Percentiles rank a stretch among this genome's conserved stretches.
phyloP scores from a whole-genome alignment of 306 rosid species.

The Cucurbita pepo region DNA sequence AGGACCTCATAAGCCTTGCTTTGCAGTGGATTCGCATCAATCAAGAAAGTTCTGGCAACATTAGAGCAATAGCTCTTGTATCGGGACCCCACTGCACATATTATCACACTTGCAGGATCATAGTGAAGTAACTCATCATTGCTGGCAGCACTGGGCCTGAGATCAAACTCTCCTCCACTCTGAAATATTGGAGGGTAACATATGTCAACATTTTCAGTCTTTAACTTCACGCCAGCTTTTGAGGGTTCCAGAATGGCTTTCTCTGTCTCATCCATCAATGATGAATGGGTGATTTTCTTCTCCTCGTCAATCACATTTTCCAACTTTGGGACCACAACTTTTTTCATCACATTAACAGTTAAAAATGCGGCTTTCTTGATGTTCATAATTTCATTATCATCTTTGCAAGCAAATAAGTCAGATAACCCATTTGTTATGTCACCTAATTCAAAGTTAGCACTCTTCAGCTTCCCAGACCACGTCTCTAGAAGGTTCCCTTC shows the following conservation, averaged over 20 bases:
- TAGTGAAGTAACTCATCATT: constrained; percentile 72
- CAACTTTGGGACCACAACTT: constrained; percentile 67
- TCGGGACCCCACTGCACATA: constrained; percentile 85
- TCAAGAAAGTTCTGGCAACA: constrained; percentile 71
- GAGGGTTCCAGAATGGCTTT: constrained; percentile 69
- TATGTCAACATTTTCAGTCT: constrained; percentile 80
- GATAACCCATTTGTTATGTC: constrained; percentile 78
- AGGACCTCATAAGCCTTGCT: constrained; percentile 84
- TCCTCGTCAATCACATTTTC: constrained; percentile 90
- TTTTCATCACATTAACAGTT: constrained; percentile 63
- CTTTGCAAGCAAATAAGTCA: constrained; percentile 49
- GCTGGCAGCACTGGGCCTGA: constrained; percentile 90
- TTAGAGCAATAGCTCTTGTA: constrained; percentile 91
- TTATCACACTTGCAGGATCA: constrained; percentile 72
- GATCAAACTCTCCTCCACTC: constrained; percentile 90
- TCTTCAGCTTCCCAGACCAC: constrained; percentile 64
- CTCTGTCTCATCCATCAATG: constrained; percentile 89
- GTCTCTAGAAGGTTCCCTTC: constrained; percentile 68
- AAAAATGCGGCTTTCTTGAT: constrained; percentile 73
- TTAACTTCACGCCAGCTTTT: constrained; percentile 55
- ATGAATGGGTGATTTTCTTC: constrained; percentile 65
- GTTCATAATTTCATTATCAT: constrained; percentile 49
- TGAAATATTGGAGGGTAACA: constrained; percentile 92
- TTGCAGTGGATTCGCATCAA: constrained; percentile 72
- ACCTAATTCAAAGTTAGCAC: constrained; percentile 26